Evolutionary conservation across 805 yeast genomes (phyloP).

Genomic region (Brettanomyces bruxellensis): DNA sequence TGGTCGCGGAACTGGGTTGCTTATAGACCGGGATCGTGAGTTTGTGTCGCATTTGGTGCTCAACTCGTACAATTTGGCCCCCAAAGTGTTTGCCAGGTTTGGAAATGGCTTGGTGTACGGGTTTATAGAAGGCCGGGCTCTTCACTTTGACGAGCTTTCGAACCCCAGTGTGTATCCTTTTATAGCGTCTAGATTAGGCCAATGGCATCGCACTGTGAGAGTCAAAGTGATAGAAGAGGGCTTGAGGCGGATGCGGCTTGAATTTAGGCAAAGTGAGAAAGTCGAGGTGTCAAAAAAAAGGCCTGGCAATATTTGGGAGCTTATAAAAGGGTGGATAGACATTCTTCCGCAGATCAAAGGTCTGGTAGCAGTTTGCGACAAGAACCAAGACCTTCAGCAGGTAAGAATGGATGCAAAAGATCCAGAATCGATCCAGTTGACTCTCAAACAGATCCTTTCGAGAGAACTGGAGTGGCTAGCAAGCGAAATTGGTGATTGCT

Average conservation of each 20-base stretch:
- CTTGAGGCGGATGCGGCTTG: constrained; percentile 28
- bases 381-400: constrained; percentile 22
- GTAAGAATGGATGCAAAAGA: neutral
- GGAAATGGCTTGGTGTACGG: constrained; percentile 70
- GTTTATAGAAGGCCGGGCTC: constrained; percentile 54
- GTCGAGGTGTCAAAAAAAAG: constrained; percentile 17
- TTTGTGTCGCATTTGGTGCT: constrained; percentile 61
- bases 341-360: constrained; percentile 45
- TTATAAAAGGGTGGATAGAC: constrained; percentile 53
- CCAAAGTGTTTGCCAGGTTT: constrained; percentile 58
- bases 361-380: constrained; percentile 27
- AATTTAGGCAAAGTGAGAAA: constrained; percentile 7
- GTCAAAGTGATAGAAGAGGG: constrained; percentile 39
- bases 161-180: constrained; percentile 39
- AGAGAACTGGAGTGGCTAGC: constrained; percentile 51
- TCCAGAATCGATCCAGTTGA: neutral
- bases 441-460: constrained; percentile 29
- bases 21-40: constrained; percentile 68
- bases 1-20: constrained; percentile 63
- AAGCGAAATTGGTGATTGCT: constrained; percentile 28
- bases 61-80: constrained; percentile 53
- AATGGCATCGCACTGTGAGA: constrained; percentile 53
- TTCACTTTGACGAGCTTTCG: constrained; percentile 45
- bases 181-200: constrained; percentile 59
- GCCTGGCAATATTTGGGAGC: constrained; percentile 42